Evolutionary conservation across 768 basidiomycete species (phyloP).

Genomic region (Mycena crocata): DNA sequence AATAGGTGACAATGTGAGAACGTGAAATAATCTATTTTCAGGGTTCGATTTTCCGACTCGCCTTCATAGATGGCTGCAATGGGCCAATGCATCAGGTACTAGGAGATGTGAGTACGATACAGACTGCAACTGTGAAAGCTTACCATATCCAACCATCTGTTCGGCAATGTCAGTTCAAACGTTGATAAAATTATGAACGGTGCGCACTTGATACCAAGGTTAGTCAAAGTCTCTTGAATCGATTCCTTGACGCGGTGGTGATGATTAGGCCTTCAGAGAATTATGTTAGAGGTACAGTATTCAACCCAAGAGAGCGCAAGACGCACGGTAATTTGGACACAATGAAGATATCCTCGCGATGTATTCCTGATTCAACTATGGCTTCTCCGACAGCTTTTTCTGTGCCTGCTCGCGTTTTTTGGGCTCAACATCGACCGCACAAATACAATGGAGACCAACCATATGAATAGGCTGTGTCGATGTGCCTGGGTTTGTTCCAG

Average conservation of each 20-base stretch:
- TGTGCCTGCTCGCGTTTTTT: conserved; percentile 32
- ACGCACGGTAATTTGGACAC: conserved; percentile 55
- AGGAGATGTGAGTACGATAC: not conserved
- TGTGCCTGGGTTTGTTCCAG: no score
- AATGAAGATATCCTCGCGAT: conserved; percentile 52
- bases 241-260: conserved; percentile 41
- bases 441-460: conserved; percentile 14
- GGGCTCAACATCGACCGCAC: not conserved
- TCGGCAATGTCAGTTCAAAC: not conserved
- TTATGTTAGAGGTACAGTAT: not conserved
- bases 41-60: not conserved
- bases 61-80: conserved; percentile 34
- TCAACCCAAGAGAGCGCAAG: not conserved
- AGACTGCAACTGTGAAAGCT: not conserved
- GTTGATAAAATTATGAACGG: not conserved
- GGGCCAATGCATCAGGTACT: conserved; percentile 56
- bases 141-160: conserved; percentile 33
- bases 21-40: not conserved
- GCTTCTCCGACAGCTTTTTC: conserved; percentile 53
- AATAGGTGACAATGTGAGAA: no score
- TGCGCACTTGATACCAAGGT: conserved; percentile 47
- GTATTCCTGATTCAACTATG: conserved; percentile 48
- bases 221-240: conserved; percentile 45
- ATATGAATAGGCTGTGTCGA: conserved; percentile 38
- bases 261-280: conserved; percentile 33